Conservation (phyloP, 768 basidiomycete species). For the Suillus variegatus region DNA sequence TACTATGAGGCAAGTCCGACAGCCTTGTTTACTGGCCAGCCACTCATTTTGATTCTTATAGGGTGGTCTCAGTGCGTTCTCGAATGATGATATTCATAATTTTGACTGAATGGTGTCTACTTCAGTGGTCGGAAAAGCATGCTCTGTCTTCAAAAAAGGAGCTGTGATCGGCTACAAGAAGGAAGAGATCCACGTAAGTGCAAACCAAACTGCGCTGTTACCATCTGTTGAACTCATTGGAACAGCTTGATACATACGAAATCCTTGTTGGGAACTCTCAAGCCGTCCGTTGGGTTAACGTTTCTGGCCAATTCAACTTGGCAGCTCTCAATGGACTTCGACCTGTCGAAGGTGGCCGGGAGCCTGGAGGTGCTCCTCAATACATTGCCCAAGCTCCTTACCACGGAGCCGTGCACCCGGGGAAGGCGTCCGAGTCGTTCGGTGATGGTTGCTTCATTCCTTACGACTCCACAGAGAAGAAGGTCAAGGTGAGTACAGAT, state of each 20-base stretch:
- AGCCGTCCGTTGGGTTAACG: slow-evolving; percentile 59
- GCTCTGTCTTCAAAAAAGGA: slow-evolving; percentile 56
- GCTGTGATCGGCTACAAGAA: slow-evolving; percentile 62
- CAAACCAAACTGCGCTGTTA: neutral
- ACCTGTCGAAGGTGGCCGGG: slow-evolving; percentile 71
- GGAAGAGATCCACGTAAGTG: slow-evolving; percentile 57
- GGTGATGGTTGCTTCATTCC: slow-evolving; percentile 62
- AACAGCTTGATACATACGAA: slow-evolving; percentile 61
- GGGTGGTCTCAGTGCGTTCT: slow-evolving; percentile 54
- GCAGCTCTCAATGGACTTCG: slow-evolving; percentile 38
- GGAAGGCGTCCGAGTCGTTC: slow-evolving; percentile 57
- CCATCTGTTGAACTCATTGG: slow-evolving; percentile 4
- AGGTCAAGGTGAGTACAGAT: slow-evolving; percentile 42
- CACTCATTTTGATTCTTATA: slow-evolving; percentile 25
- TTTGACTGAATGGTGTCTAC: slow-evolving; percentile 8
- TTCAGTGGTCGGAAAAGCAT: slow-evolving; percentile 69
- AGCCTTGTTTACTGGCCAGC: neutral
- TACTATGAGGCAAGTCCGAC: slow-evolving; percentile 51
- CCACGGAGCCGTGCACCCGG: slow-evolving; percentile 55
- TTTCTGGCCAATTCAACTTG: slow-evolving; percentile 47
- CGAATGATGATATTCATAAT: neutral
- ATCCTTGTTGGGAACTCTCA: slow-evolving; percentile 65
- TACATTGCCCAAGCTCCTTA: slow-evolving; percentile 63
- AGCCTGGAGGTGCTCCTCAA: slow-evolving; percentile 58
- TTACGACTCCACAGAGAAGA: slow-evolving; percentile 51